Evolutionary conservation across 306 rosid genomes (phyloP), one percentile per base, ranked within the genome.

Genomic region (Gillenia trifoliata): DNA sequence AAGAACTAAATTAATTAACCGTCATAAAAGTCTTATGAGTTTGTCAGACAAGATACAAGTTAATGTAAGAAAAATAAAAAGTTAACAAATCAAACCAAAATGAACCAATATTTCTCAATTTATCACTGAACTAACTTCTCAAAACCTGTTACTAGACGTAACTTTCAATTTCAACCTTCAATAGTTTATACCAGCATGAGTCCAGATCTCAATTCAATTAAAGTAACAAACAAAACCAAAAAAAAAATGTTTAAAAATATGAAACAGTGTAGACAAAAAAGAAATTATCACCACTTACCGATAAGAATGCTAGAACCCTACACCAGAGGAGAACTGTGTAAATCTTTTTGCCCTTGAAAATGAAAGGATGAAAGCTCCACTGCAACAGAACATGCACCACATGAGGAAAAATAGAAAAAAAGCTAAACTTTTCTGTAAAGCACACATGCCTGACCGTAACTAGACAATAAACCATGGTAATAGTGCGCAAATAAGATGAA

Each of bases 361-460:
- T 71, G 84, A 95, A 95, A 64, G 99, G 99, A 81, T 95, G 97
- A 66, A 95, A 95, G 31, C 93, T 89, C 99, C 99, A 95, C 99
- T 95, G 96, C 88, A 90, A 77, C 70, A 80, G 47, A 85, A 83
- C 75, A 85, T 16, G 66, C 67, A 43, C 66, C 50, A 65, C 60
- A 76, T 71, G 40, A 47, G 49, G 60, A 16, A 30, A 73, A 70
- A 69, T 52, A 38, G 28, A 63, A 70, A 59, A 72, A 29, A 59
- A 75, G 23, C 65, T 13, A 11, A 40, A 63, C 36, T 31, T n/a
- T 45, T 30, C 3, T 43, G 38, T 23, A 23, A 43, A 59, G 20
- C 38, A 23, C 72, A 41, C 41, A 34, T 29, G 66, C 66, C 22
- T 25, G 66, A 63, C 72, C 41, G 38, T 61, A 64, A 41, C 41